phyloP scores from a whole-genome alignment of 2,329 filamentous ascomycete species.

The Alternaria gaisen region DNA sequence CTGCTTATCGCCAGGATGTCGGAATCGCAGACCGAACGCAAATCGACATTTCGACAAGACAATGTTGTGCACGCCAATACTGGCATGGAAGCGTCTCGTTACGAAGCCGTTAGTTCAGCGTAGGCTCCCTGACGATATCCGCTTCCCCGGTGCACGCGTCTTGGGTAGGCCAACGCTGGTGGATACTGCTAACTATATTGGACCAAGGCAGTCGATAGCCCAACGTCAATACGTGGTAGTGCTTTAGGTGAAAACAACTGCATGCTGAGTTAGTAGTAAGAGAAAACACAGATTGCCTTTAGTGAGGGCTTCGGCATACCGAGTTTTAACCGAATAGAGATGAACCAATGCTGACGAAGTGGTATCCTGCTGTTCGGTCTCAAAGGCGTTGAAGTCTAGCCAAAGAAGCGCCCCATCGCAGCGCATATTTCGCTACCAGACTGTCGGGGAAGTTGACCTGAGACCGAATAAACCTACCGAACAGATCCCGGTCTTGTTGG shows the following conservation, averaged over 20 bases:
- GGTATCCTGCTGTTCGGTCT: conserved; percentile 16
- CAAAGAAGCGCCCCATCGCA: conserved; percentile 33
- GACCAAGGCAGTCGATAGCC: conserved; percentile 26
- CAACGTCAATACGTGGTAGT: conserved; percentile 20
- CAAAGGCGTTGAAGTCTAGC: conserved; percentile 24
- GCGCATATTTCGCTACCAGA: conserved; percentile 44
- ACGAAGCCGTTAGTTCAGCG: conserved; percentile 24
- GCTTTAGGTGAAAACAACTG: not conserved
- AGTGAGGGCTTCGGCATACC: conserved; percentile 8
- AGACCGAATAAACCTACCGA: conserved; percentile 28
- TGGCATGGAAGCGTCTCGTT: conserved; percentile 5
- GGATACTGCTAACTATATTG: conserved; percentile 32
- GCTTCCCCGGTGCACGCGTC: conserved; percentile 42
- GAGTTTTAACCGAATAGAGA: conserved; percentile 4
- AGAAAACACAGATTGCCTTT: not conserved
- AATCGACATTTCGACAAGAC: conserved; percentile 2
- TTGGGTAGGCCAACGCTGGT: conserved; percentile 16
- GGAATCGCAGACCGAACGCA: not conserved
- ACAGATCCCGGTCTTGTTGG: conserved; percentile 16
- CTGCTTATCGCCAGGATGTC: not conserved
- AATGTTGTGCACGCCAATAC: conserved; percentile 7
- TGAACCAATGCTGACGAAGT: conserved; percentile 5
- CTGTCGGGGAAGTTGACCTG: conserved; percentile 40
- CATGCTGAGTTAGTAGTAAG: not conserved
- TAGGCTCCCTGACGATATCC: conserved; percentile 26